These are phyloP conservation scores for Conringia planisiliqua DNA, from an alignment of 345 rosid genomes.

Conservation along the genomic window DNA sequence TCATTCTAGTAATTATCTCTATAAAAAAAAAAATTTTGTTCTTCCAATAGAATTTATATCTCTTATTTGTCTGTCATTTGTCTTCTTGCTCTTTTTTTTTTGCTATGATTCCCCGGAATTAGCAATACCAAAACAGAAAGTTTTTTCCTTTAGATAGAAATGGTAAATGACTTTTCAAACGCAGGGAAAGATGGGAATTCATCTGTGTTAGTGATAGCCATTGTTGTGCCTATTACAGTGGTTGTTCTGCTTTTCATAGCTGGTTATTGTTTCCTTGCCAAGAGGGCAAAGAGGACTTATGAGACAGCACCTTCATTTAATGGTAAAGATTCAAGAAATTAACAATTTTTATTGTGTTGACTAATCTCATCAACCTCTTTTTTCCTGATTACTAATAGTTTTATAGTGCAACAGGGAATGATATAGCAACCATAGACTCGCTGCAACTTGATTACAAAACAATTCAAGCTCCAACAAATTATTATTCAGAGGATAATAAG, in stretches of 20 bases:
- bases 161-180: neutral
- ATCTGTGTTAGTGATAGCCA: slow-evolving; percentile 28
- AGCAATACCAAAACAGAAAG: too few species aligned
- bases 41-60: too few species aligned
- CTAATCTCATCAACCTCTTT: neutral
- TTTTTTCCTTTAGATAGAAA: too few species aligned
- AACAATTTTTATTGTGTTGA: neutral
- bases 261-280: slow-evolving; percentile 25
- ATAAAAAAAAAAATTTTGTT: too few species aligned
- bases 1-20: too few species aligned
- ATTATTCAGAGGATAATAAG: too few species aligned
- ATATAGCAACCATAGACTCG: slow-evolving; percentile 10
- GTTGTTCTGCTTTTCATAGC: slow-evolving; percentile 20
- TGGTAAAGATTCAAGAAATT: slow-evolving; percentile 25
- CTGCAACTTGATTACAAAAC: neutral
- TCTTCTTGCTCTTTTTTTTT: too few species aligned
- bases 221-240: slow-evolving; percentile 31
- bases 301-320: slow-evolving; percentile 2
- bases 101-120: too few species aligned
- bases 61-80: too few species aligned
- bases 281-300: neutral
- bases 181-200: slow-evolving; percentile 35
- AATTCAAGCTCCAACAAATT: neutral
- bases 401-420: slow-evolving; percentile 23
- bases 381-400: neutral